Evolutionary conservation across 441 rosid species (phyloP), one percentile per base, ranked within the genome.

Genomic region (Brassica hybrid): DNA sequence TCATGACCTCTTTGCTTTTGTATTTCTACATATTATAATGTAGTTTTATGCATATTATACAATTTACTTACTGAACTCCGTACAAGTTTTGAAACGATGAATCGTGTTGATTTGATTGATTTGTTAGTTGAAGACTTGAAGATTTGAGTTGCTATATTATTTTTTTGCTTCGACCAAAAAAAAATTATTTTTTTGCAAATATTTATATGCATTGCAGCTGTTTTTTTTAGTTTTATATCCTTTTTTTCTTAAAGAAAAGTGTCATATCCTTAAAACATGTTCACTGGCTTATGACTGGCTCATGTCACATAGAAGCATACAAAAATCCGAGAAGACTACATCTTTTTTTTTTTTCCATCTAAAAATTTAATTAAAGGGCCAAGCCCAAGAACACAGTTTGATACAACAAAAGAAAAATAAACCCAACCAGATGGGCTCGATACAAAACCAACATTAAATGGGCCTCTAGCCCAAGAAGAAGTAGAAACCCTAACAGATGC

Each of bases 71-170:
- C 21, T 34, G 14, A 62, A 13, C 21, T 8, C 21, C 21, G 60
- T 43, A 25, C 45, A 62, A 25, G 45, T 61, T 60, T 27, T 45
- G 6, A 45, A 34, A 72, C 62, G 50, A 9, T 18, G 16, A 38
- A 66, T 41, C 14, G 50, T 41, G 8, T 25, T 74, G 72, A 74
- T 74, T 66, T 66, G 72, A 66, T 58, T 66, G 72, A 66, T 66
- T 54, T 54, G 12, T 45, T 73, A 1, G 69, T 14, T 32, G 23
- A 11, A 30, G 41, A 21, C 3, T 17, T 36, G 52, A 13, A 34
- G 25, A 61, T 9, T 43, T 27, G 8, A 65, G 7, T 13, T 48
- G 62, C 56, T 62, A 18, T 50, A 41, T 38, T 38, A 34, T 34
- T 1, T 5, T 45, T 13, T 13, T 48, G 23, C 23, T 21, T 21